Conservation (phyloP, 2,329 filamentous ascomycete genomes). For the Claviceps capensis region DNA sequence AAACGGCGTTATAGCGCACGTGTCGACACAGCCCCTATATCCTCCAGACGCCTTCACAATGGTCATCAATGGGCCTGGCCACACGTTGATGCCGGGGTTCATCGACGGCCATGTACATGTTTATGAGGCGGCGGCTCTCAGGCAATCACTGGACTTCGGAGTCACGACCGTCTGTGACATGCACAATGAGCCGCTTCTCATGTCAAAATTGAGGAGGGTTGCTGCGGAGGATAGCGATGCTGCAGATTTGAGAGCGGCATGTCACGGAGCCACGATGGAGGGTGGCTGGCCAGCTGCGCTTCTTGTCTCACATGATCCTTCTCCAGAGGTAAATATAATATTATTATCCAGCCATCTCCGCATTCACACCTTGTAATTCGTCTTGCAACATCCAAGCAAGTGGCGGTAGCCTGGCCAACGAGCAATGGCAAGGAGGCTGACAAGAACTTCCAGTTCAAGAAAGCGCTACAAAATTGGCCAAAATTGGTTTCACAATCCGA, state of each 20-base stretch:
- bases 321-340: conserved; percentile 2
- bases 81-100: conserved; percentile 34
- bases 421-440: not conserved
- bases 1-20: conserved; percentile 24
- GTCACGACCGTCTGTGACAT: conserved; percentile 38
- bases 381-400: not conserved
- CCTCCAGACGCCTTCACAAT: conserved; percentile 8
- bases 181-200: conserved; percentile 25
- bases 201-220: conserved; percentile 17
- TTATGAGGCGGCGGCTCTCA: conserved; percentile 23
- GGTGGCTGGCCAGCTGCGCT: conserved; percentile 32
- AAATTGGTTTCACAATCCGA: conserved; percentile 22
- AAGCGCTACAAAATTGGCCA: conserved; percentile 24
- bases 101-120: conserved; percentile 37
- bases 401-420: no score
- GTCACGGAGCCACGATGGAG: conserved; percentile 33
- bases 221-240: conserved; percentile 14
- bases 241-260: conserved; percentile 34
- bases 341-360: not conserved
- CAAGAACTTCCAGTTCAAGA: conserved; percentile 17
- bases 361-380: no score
- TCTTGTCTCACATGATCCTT: conserved; percentile 3
- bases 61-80: conserved; percentile 27
- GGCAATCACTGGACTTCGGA: conserved; percentile 32
- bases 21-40: conserved; percentile 5